Evolutionary conservation across 805 yeast genomes (phyloP).

Genomic region (Yueomyces sinensis): DNA sequence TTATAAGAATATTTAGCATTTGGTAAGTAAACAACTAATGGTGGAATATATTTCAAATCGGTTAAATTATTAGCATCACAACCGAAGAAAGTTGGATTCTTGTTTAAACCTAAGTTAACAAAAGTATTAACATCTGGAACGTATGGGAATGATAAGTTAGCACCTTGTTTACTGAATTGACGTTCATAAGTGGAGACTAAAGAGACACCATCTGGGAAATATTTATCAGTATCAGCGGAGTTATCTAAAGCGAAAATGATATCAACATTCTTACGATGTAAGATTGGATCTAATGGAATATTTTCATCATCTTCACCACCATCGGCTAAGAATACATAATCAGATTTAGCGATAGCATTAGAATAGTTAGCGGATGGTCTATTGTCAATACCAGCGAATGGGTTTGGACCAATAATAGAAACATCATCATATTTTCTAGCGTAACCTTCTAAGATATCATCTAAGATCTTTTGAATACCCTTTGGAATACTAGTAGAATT

Average conservation of each 20-base stretch:
- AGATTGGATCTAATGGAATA: constrained; percentile 49
- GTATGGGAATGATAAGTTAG: constrained; percentile 59
- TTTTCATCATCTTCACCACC: constrained; percentile 63
- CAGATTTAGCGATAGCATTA: constrained; percentile 27
- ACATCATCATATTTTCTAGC: constrained; percentile 46
- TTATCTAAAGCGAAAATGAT: constrained; percentile 55
- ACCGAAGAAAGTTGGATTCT: constrained; percentile 72
- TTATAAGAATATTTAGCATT: constrained; percentile 52
- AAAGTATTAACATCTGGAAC: constrained; percentile 63
- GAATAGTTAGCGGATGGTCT: constrained; percentile 17
- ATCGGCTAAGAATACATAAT: constrained; percentile 43
- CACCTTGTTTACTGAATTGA: constrained; percentile 41
- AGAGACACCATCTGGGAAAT: constrained; percentile 61
- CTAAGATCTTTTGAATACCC: constrained; percentile 26
- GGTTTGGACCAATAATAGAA: constrained; percentile 63
- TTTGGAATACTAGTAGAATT: constrained; percentile 33
- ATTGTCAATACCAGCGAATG: constrained; percentile 33
- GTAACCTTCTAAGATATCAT: constrained; percentile 33
- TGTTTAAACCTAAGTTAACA: constrained; percentile 43
- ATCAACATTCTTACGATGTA: constrained; percentile 50
- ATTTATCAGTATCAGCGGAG: constrained; percentile 45
- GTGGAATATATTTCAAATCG: constrained; percentile 42
- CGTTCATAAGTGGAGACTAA: constrained; percentile 42
- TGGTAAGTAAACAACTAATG: constrained; percentile 66
- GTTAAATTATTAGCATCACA: constrained; percentile 59